Evolutionary conservation across 371 early-diverging fungal genomes (phyloP).

Genomic region (Zychaea mexicana): DNA sequence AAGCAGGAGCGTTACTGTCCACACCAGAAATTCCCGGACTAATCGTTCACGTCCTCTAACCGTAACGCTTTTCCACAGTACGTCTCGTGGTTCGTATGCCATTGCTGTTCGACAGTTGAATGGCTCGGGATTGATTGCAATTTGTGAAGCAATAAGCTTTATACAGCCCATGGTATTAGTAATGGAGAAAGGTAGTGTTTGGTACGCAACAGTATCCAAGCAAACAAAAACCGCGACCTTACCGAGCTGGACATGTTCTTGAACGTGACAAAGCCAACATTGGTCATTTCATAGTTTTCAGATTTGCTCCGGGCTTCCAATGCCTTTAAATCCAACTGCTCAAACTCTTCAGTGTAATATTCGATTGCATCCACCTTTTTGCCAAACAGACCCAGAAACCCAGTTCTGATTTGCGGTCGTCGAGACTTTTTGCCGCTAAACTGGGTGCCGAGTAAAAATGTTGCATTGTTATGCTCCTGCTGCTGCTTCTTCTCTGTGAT

Average conservation of each 20-base stretch:
- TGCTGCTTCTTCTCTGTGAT: conserved; percentile 5
- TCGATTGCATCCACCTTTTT: conserved; percentile 47
- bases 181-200: too few relatives aligned
- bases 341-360: conserved; percentile 44
- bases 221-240: conserved; percentile 7
- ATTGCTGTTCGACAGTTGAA: conserved; percentile 66
- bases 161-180: background rate
- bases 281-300: conserved; percentile 35
- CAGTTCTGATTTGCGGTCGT: conserved; percentile 29
- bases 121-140: conserved; percentile 60
- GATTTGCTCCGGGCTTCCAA: conserved; percentile 26
- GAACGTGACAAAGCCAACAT: conserved; percentile 51
- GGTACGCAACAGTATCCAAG: too few relatives aligned
- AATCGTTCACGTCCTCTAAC: conserved; percentile 50
- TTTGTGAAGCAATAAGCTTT: conserved; percentile 62
- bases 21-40: conserved; percentile 45
- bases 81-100: conserved; percentile 79
- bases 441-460: conserved; percentile 5
- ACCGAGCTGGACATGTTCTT: conserved; percentile 44
- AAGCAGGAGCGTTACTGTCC: conserved; percentile 38
- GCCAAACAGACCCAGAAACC: conserved; percentile 38
- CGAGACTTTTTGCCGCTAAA: background rate
- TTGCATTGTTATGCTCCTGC: background rate
- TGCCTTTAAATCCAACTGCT: conserved; percentile 33
- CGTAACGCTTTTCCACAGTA: conserved; percentile 65